Evolutionary conservation across 768 basidiomycete species (phyloP), one percentile per base, ranked within the genome.

Genomic region (Antrodiella citrinella): DNA sequence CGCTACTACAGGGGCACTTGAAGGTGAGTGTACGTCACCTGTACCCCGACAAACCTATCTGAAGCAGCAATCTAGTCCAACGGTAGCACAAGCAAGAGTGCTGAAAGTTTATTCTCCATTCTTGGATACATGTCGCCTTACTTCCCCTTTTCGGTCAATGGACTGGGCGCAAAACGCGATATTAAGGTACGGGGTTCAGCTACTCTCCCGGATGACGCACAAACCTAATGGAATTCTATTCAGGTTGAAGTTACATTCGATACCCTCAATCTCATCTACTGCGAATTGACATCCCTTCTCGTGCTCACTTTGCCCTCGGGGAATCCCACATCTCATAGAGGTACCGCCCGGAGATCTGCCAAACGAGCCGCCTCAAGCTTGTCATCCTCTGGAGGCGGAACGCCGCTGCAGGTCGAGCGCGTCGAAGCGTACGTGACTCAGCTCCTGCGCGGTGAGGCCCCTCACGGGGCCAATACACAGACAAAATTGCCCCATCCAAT

Each of bases 51-150:
- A n/a, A n/a, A n/a, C n/a, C n/a, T n/a, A n/a, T n/a, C n/a, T n/a
- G n/a, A n/a, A n/a, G n/a, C n/a, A n/a, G n/a, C n/a, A 43, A 43
- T 15, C 7, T 15, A 35, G 30, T 7, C 30, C 30, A 15, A 35
- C 15, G 30, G 30, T 35, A 15, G 7, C 30, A 35, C 7, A 35
- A 15, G 15, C 30, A 7, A 35, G 15, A 35, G 30, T 15, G 15
- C 30, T 7, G 72, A 75, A 10, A 77, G 83, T 47, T 69, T 91
- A 40, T 70, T 69, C 50, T 65, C 65, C 10, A 64, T 96, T 15
- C 70, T 96, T 0, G 73, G 74, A 10, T 82, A 91, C 60, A 85
- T 95, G 76, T 65, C 80, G 4, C 72, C 83, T 2, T 91, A 92
- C 65, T 96, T 98, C 62, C 94, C 94, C 1, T 92, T 91, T 65